phyloP scores from a whole-genome alignment of 2,329 filamentous ascomycete species.

The Phialocephala subalpina region DNA sequence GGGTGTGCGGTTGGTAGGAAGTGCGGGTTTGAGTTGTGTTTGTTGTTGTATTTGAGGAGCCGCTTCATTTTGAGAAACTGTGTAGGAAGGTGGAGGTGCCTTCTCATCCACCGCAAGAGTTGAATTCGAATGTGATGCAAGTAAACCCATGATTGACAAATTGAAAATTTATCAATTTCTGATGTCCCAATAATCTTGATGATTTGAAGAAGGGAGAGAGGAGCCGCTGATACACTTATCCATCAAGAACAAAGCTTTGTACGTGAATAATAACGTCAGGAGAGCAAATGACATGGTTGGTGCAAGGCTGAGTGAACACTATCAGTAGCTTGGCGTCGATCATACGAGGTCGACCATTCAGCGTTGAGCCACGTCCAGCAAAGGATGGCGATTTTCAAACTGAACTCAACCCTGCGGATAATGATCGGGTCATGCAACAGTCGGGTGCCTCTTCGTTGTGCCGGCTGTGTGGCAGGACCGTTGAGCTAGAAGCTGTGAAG shows the following conservation, averaged over 20 bases:
- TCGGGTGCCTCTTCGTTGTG: no score
- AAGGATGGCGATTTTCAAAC: neutral
- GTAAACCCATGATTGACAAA: neutral
- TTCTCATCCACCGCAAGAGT: neutral
- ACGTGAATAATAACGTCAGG: constrained; percentile 2
- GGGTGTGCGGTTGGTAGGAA: neutral
- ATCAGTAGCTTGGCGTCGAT: neutral
- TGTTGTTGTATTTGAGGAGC: neutral
- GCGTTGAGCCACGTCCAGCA: neutral
- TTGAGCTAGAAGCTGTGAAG: no score
- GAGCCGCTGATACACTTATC: neutral
- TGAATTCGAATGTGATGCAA: neutral
- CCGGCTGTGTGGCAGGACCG: no score
- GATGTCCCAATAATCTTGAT: no score
- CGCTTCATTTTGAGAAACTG: constrained; percentile 1
- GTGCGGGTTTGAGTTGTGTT: neutral
- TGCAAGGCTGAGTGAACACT: constrained; percentile 3
- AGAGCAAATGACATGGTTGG: neutral
- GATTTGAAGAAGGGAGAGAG: no score
- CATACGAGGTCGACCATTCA: neutral
- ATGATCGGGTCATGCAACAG: neutral
- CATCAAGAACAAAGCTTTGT: neutral
- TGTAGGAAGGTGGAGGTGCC: constrained; percentile 16
- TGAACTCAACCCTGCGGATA: neutral
- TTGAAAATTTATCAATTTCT: neutral